Percentiles rank a stretch among this genome's conserved stretches.
phyloP scores from a whole-genome alignment of 257 asterid species.

The Thymus quinquecostatus region DNA sequence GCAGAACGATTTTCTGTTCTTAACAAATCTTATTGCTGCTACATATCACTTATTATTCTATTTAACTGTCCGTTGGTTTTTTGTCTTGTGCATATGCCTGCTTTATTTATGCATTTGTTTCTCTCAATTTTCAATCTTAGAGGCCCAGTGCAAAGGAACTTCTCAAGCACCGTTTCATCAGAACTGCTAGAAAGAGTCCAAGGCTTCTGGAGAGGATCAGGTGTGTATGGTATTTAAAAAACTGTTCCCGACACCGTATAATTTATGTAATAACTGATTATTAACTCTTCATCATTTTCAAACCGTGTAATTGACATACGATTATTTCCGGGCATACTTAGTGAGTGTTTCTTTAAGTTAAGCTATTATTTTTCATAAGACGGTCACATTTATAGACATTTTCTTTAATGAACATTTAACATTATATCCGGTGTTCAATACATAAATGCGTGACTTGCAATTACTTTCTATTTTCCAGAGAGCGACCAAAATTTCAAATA shows the following conservation, averaged over 20 bases:
- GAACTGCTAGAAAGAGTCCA: conserved; percentile 90
- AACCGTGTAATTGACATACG: conserved; percentile 3
- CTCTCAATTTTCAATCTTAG: conserved; percentile 41
- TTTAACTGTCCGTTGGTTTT: conserved; percentile 7
- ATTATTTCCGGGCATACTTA: background rate
- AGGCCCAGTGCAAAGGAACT: conserved; percentile 98
- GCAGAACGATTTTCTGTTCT: too few relatives aligned
- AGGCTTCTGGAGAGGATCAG: conserved; percentile 95
- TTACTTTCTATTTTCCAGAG: conserved; percentile 44
- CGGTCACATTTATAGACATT: conserved; percentile 7
- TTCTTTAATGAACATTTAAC: conserved; percentile 2
- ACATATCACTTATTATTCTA: background rate
- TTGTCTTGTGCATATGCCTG: conserved; percentile 18
- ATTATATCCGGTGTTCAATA: background rate
- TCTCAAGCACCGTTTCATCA: conserved; percentile 86
- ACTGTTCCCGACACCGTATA: conserved; percentile 4
- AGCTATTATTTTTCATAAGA: conserved; percentile 7
- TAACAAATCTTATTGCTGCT: too few relatives aligned
- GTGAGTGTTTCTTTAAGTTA: background rate
- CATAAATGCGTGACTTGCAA: conserved; percentile 23
- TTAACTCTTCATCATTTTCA: conserved; percentile 10
- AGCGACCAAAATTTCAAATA: conserved; percentile 60
- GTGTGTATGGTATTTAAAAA: conserved; percentile 40
- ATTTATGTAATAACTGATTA: conserved; percentile 10
- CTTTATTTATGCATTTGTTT: background rate